These are phyloP conservation scores for Salix exigua DNA, from an alignment of 345 rosid species.

Conservation along the genomic window DNA sequence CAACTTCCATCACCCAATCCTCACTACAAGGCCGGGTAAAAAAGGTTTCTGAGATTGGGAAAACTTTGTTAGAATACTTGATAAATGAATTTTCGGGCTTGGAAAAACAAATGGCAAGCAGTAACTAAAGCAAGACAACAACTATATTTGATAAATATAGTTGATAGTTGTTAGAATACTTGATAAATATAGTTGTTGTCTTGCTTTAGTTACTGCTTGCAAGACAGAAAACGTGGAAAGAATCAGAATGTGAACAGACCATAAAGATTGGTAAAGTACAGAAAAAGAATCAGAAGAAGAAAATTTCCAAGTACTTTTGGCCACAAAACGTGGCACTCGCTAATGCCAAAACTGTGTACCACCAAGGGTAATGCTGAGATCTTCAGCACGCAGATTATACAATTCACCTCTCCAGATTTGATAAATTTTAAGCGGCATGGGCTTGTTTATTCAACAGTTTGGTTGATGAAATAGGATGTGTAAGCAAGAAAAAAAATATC, in stretches of 20 bases:
- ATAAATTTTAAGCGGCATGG: not conserved
- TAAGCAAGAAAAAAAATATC: not conserved
- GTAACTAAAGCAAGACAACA: not conserved
- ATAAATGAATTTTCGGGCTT: not conserved
- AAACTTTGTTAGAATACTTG: no score
- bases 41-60: no score
- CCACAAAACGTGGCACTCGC: not conserved
- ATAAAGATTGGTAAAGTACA: no score
- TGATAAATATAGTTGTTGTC: no score
- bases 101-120: not conserved
- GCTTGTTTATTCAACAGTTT: constrained; percentile 3
- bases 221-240: no score
- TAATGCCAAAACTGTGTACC: not conserved
- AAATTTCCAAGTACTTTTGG: not conserved
- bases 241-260: not conserved
- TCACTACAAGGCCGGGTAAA: not conserved
- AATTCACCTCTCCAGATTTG: not conserved
- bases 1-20: no score
- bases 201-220: no score
- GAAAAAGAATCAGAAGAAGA: not conserved
- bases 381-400: not conserved
- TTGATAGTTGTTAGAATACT: no score
- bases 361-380: not conserved
- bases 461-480: not conserved
- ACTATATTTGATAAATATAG: no score